Conservation (phyloP, 2,329 filamentous ascomycete species). For the Talaromyces sp. region DNA sequence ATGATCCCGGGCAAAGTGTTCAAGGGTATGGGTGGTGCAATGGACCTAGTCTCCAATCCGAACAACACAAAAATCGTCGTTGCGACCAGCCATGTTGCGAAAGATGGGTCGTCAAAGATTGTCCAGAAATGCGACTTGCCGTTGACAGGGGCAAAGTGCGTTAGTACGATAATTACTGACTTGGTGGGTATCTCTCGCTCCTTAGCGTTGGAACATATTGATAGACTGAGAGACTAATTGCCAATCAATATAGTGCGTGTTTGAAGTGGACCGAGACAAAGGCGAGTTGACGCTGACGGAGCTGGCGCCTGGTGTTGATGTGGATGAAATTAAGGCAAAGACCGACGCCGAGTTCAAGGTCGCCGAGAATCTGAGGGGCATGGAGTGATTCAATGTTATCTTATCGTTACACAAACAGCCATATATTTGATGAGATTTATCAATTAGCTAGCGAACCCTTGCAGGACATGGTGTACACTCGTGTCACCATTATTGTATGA, state of each 20-base stretch:
- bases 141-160: slow-evolving; percentile 79
- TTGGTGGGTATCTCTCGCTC: slow-evolving; percentile 41
- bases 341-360: slow-evolving; percentile 83
- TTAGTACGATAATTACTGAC: slow-evolving; percentile 88
- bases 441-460: neutral
- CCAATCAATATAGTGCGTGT: slow-evolving; percentile 47
- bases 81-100: slow-evolving; percentile 94
- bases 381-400: slow-evolving; percentile 12
- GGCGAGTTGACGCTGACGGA: slow-evolving; percentile 78
- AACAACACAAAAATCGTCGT: slow-evolving; percentile 78
- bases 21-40: slow-evolving; percentile 80
- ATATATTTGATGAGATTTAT: neutral
- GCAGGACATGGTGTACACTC: neutral
- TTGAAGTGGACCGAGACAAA: slow-evolving; percentile 72
- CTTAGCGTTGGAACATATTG: neutral
- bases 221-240: neutral
- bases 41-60: slow-evolving; percentile 70
- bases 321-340: slow-evolving; percentile 83
- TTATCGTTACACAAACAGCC: neutral
- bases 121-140: slow-evolving; percentile 91
- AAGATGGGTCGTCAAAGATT: slow-evolving; percentile 92
- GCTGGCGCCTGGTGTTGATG: slow-evolving; percentile 81
- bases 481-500: neutral
- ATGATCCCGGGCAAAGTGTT: slow-evolving; percentile 29
- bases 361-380: slow-evolving; percentile 66